These are phyloP conservation scores for Apiotrichum domesticum DNA, from an alignment of 1,284 basidiomycete species.

Conservation along the genomic window DNA sequence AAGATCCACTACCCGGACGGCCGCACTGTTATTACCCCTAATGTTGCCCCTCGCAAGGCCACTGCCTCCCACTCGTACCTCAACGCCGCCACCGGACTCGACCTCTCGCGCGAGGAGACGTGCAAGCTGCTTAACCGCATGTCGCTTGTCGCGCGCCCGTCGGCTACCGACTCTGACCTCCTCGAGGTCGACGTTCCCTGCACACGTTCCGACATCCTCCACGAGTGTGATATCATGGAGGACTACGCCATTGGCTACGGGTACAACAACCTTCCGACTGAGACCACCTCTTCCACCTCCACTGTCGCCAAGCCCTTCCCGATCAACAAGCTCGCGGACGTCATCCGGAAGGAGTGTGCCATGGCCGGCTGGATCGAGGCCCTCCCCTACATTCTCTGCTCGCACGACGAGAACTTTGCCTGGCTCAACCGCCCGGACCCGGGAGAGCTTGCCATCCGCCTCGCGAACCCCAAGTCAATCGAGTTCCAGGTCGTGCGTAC, in stretches of 20 bases:
- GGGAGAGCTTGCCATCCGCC: conserved; percentile 71
- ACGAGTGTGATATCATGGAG: conserved; percentile 98
- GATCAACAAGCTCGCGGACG: conserved; percentile 84
- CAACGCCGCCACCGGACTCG: conserved; percentile 89
- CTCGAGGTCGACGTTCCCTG: conserved; percentile 70
- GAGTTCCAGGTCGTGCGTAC: conserved; percentile 98
- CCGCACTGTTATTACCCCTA: conserved; percentile 67
- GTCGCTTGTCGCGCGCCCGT: conserved; percentile 51
- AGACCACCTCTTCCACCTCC: conserved; percentile 79
- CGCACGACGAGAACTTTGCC: conserved; percentile 95
- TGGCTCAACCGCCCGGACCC: conserved; percentile 84
- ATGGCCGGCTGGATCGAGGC: conserved; percentile 94
- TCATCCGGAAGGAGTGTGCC: conserved; percentile 85
- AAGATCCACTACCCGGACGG: conserved; percentile 75
- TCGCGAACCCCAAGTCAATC: conserved; percentile 93
- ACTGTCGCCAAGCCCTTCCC: conserved; percentile 90
- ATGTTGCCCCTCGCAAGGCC: conserved; percentile 66
- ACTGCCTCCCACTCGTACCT: conserved; percentile 82
- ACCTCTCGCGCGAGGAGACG: conserved; percentile 50
- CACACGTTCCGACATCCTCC: conserved; percentile 92
- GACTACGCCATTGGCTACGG: conserved; percentile 97
- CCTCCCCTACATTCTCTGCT: conserved; percentile 92
- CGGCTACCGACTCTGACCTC: conserved; percentile 54
- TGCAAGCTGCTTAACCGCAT: conserved; percentile 41
- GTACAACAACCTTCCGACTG: conserved; percentile 90